These are phyloP conservation scores for Ensete ventricosum DNA, from an alignment of 176 grass and related monocot species.

Conservation along the genomic window DNA sequence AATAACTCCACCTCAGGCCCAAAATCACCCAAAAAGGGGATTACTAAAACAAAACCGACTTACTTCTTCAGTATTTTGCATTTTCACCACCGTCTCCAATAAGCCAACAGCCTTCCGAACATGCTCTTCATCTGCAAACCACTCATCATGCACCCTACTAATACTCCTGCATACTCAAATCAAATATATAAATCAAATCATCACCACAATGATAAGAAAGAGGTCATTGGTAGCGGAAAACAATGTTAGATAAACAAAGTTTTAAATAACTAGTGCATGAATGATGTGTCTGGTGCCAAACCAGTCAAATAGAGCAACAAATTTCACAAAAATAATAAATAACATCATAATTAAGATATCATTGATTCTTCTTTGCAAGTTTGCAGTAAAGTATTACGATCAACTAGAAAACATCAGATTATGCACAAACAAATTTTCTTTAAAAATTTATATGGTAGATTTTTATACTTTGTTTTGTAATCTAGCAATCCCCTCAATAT, in stretches of 20 bases:
- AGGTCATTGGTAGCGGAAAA: background rate
- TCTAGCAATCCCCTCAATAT: no score
- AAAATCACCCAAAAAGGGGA: background rate
- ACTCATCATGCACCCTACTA: slow-evolving; percentile 98
- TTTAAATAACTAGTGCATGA: no score
- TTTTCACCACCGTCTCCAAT: slow-evolving; percentile 43
- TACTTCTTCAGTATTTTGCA: slow-evolving; percentile 77
- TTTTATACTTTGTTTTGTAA: no score
- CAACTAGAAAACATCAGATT: no score
- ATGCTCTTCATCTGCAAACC: slow-evolving; percentile 95
- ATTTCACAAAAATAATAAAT: no score
- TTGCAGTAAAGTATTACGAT: no score
- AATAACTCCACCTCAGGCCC: background rate
- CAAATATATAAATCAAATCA: background rate
- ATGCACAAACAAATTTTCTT: no score
- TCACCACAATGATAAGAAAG: background rate
- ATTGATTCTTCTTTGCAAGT: no score
- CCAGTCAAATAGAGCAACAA: no score
- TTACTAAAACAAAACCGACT: slow-evolving; percentile 19
- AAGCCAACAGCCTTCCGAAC: slow-evolving; percentile 89
- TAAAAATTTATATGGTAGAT: no score
- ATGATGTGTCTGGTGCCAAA: no score
- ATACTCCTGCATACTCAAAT: slow-evolving; percentile 62
- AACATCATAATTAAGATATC: no score
- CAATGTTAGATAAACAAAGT: background rate